Conservation (phyloP, 331 rosid genomes). For the Malus hybrid region DNA sequence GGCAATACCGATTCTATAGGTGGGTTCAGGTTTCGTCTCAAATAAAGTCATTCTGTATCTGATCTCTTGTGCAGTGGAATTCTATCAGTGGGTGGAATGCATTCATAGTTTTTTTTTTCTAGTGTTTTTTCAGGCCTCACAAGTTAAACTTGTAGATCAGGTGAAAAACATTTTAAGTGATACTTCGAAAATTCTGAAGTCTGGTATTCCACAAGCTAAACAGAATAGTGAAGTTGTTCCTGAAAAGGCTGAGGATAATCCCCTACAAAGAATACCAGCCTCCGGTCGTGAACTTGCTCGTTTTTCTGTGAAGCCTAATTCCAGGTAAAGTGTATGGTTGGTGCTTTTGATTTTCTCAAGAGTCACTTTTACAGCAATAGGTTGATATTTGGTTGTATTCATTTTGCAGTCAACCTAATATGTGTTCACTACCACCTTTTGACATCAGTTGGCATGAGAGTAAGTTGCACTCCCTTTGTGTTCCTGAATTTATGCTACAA, state of each 20-base stretch:
- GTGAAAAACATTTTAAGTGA: neutral
- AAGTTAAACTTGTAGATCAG: neutral
- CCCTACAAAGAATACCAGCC: no score
- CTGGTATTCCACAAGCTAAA: conserved; percentile 13
- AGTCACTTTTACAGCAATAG: neutral
- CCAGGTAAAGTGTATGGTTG: conserved; percentile 25
- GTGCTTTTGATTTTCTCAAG: neutral
- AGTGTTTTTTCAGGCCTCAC: neutral
- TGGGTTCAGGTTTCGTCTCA: neutral
- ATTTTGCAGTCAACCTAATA: conserved; percentile 45
- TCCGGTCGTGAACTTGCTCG: no score
- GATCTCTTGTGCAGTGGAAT: neutral
- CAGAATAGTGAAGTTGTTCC: conserved; percentile 19
- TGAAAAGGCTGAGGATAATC: conserved; percentile 2
- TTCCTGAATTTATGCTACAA: neutral
- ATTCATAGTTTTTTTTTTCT: neutral
- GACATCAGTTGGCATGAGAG: conserved; percentile 53
- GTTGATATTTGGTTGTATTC: conserved; percentile 8
- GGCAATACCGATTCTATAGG: neutral
- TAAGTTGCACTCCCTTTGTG: conserved; percentile 16
- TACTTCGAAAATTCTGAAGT: conserved; percentile 13
- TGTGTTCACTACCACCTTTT: conserved; percentile 30
- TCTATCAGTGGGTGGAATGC: neutral
- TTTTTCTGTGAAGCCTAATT: no score
- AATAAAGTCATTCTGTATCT: neutral